Evolutionary conservation across 2,329 filamentous ascomycete genomes (phyloP).

Genomic region (Hypoxylon rubiginosum): DNA sequence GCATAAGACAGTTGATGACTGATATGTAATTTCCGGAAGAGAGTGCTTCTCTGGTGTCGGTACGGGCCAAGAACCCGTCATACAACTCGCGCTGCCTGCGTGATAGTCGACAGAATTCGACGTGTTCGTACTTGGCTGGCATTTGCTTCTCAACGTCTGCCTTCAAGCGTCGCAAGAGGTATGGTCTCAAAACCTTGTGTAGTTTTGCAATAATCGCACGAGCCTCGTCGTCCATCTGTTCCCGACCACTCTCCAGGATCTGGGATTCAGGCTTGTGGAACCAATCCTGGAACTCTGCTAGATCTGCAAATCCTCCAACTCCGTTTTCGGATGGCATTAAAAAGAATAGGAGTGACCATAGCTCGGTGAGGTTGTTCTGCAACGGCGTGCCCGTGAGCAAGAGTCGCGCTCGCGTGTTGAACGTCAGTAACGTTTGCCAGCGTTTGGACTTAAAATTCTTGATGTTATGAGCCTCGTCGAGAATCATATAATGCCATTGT

Average conservation of each 20-base stretch:
- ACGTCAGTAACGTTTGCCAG: conserved; percentile 94
- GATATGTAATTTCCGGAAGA: conserved; percentile 95
- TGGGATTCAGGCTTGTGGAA: conserved; percentile 96
- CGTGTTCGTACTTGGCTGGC: conserved; percentile 97
- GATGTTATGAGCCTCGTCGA: conserved; percentile 99
- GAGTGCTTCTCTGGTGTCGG: conserved; percentile 89
- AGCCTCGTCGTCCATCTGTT: conserved; percentile 94
- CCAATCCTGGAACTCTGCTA: conserved; percentile 97
- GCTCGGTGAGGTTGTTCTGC: conserved; percentile 95
- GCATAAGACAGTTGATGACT: conserved; percentile 99
- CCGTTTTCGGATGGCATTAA: conserved; percentile 92
- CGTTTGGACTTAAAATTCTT: conserved; percentile 99
- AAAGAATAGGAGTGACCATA: conserved; percentile 98
- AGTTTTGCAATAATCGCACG: conserved; percentile 92
- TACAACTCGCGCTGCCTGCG: conserved; percentile 96
- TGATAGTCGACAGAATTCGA: conserved; percentile 94
- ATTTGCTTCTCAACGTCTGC: conserved; percentile 99
- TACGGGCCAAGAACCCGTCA: conserved; percentile 92
- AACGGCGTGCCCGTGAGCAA: conserved; percentile 94
- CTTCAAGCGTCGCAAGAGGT: conserved; percentile 90
- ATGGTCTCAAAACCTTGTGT: conserved; percentile 93
- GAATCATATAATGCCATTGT: conserved; percentile 96
- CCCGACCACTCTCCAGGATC: conserved; percentile 93
- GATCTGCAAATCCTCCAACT: conserved; percentile 89
- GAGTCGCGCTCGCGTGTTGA: conserved; percentile 89